Evolutionary conservation across 208 protist species (phyloP).

Genomic region (Crithidia fasciculata): DNA sequence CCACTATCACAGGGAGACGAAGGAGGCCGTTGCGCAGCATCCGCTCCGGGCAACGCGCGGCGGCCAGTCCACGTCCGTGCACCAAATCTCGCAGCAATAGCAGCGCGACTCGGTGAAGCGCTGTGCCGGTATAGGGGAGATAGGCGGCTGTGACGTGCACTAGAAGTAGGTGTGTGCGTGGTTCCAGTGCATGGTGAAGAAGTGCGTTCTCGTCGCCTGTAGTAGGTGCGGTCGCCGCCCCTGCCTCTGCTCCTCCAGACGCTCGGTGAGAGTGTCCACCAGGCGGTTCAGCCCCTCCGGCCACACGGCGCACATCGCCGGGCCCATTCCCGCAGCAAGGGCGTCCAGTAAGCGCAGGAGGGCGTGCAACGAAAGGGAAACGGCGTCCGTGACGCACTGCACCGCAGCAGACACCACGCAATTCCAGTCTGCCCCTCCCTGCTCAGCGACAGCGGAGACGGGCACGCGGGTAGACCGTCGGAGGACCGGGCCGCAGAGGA

Average conservation of each 20-base stretch:
- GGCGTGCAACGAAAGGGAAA: background rate
- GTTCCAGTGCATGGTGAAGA: background rate
- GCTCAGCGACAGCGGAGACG: background rate
- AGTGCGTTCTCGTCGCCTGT: background rate
- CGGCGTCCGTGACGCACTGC: background rate
- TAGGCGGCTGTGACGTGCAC: background rate
- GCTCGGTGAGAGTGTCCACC: constrained; percentile 7
- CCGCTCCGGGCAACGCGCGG: background rate
- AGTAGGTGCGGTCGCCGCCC: background rate
- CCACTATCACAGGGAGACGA: background rate
- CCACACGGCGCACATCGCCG: constrained; percentile 7
- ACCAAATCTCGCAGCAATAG: constrained; percentile 1
- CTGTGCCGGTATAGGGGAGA: background rate
- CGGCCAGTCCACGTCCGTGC: background rate
- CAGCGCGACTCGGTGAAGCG: background rate
- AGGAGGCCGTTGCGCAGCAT: background rate
- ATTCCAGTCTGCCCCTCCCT: constrained; percentile 20
- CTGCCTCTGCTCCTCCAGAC: background rate
- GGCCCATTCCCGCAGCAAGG: constrained; percentile 15
- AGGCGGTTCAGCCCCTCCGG: constrained; percentile 2
- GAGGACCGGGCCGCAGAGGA: constrained; percentile 12
- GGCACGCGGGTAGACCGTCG: background rate
- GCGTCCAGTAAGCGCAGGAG: constrained; percentile 26
- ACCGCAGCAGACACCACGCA: constrained; percentile 4
- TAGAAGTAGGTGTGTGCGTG: constrained; percentile 9